Evolutionary conservation across 2,329 filamentous ascomycete genomes (phyloP), one percentile per base, ranked within the genome.

Genomic region (Colletotrichum echinochloae): DNA sequence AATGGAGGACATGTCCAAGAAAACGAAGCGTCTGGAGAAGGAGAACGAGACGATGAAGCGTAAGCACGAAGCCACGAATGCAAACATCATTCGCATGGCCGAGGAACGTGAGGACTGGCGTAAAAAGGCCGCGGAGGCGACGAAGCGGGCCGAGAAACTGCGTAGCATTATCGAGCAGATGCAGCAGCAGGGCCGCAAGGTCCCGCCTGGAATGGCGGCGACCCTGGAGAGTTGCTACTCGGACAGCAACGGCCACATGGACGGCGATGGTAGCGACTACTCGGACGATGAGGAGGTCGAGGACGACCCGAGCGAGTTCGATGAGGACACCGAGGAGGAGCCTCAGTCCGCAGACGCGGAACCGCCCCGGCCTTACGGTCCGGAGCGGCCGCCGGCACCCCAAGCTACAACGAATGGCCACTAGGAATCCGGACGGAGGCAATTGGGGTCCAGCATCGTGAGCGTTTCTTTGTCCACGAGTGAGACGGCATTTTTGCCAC

Each of bases 1-100:
- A 82, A 98, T 98, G 95, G 96, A 98, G 82, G 96, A 98, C 78
- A 98, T 98, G 95, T 97, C 95, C 0, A 98, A 98, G 84, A 98
- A 98, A 84, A 97, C 95, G 7, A 98, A 98, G 82, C 91, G 94
- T 33, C 86, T 99, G 63, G 96, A 99, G 81, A 97, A 97, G 82
- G 96, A 99, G 78, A 98, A 99, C 77, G 92, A 96, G 76, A 92
- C 89, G 23, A 88, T 97, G 61, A 97, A 94, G 74, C 90, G 95
- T 66, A 97, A 98, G 81, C 95, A 98, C 80, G 95, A 98, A 76
- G 90, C 94, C 57, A 97, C 95, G 33, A 96, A 96, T 77, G 91
- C 93, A 74, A 98, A 97, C 81, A 98, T 99, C 78, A 89, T 98
- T 70, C 93, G 96, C 78, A 97, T 98, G 95, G 96, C 95, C 4